Conservation (phyloP, 345 rosid species). For the Moricandia arvensis region DNA sequence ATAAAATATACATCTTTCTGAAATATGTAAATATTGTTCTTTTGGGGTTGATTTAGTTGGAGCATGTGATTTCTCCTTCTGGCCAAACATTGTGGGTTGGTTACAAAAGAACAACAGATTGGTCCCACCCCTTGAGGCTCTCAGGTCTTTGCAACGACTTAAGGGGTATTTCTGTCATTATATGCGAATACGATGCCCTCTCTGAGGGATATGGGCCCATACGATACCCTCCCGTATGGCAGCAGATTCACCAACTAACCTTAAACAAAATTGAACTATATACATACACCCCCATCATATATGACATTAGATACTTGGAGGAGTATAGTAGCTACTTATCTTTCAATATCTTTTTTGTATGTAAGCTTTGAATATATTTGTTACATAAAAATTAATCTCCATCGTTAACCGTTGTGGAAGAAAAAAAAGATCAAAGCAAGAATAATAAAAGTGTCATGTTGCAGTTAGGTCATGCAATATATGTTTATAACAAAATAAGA, state of each 20-base stretch:
- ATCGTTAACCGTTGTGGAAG: background rate
- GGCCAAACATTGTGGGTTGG: slow-evolving; percentile 31
- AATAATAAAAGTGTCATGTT: background rate
- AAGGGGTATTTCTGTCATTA: slow-evolving; percentile 17
- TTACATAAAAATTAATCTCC: background rate
- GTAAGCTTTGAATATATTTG: background rate
- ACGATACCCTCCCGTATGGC: background rate
- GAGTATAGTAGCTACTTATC: background rate
- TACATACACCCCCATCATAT: background rate
- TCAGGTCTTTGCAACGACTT: slow-evolving; percentile 21
- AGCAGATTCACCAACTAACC: slow-evolving; percentile 19
- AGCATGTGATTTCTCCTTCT: slow-evolving; percentile 33
- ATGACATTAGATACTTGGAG: background rate
- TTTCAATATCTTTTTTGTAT: background rate
- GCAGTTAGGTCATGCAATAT: slow-evolving; percentile 23
- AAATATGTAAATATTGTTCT: background rate
- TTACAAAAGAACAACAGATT: slow-evolving; percentile 10
- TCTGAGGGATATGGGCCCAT: background rate
- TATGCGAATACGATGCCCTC: background rate
- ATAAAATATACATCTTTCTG: too few relatives aligned
- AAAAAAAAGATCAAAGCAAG: background rate
- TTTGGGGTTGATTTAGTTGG: slow-evolving; percentile 25
- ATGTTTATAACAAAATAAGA: slow-evolving; percentile 28
- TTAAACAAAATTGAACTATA: background rate
- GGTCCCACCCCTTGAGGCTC: slow-evolving; percentile 23